A percentile compares a stretch with the other conserved stretches of the same genome.
phyloP scores from a whole-genome alignment of 257 asterid species.

The Capsicum chinense region DNA sequence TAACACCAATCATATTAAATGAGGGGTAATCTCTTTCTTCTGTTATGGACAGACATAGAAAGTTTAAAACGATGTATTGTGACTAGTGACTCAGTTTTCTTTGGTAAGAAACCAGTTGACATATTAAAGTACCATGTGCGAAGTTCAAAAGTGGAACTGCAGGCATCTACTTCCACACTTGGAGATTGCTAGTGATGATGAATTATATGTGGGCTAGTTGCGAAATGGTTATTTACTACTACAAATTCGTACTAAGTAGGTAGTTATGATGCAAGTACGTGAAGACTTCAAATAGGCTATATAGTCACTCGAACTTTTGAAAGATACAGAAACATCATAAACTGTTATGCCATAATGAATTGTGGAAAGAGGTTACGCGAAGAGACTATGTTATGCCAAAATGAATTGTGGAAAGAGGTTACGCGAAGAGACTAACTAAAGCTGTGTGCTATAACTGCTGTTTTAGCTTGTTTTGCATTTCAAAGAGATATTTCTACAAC shows the following conservation, averaged over 20 bases:
- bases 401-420: not conserved
- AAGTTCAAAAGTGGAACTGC: constrained; percentile 23
- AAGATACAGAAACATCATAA: not conserved
- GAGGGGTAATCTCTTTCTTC: constrained; percentile 13
- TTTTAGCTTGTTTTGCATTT: constrained; percentile 24
- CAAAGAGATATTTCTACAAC: not conserved
- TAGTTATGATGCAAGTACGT: not conserved
- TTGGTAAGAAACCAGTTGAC: constrained; percentile 7
- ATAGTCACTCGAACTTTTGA: not conserved
- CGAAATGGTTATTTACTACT: not conserved
- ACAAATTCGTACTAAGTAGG: not conserved
- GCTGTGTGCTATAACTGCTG: not conserved
- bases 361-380: not conserved
- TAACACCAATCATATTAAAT: not conserved
- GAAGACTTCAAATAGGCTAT: not conserved
- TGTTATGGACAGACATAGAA: not conserved
- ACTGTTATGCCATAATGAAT: not conserved
- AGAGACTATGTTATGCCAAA: not conserved
- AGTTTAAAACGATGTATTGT: not conserved
- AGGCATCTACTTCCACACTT: constrained; percentile 3
- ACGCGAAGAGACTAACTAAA: not conserved
- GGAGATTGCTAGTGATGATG: constrained; percentile 5
- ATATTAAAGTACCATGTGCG: not conserved
- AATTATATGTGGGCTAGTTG: not conserved
- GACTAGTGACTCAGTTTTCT: not conserved